A percentile compares a stretch with the other conserved stretches of the same genome.
These are phyloP conservation scores for Colletotrichum noveboracense DNA, from an alignment of 2,329 filamentous ascomycete genomes.

Conservation along the genomic window DNA sequence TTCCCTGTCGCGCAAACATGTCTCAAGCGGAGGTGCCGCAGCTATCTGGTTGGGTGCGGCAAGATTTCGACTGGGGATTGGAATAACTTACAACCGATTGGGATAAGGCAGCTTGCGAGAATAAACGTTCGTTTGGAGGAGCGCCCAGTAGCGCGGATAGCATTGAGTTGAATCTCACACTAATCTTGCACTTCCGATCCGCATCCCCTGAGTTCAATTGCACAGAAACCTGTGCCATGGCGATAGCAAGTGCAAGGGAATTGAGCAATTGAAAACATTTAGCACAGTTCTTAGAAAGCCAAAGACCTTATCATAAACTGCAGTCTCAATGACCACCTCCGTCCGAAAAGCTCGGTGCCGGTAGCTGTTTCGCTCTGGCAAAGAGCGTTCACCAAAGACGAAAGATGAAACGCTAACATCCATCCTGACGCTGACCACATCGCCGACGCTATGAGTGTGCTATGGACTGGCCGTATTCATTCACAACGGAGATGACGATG, in stretches of 20 bases:
- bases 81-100: neutral
- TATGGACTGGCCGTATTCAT: neutral
- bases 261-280: neutral
- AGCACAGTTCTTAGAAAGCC: neutral
- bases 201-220: neutral
- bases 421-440: neutral
- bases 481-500: neutral
- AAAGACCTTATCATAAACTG: neutral
- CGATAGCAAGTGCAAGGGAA: neutral
- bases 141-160: neutral
- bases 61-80: neutral
- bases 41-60: neutral
- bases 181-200: neutral
- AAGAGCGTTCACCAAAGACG: neutral
- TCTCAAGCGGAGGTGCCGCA: neutral
- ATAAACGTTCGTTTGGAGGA: neutral
- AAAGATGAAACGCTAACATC: neutral
- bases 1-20: neutral
- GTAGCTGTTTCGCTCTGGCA: neutral
- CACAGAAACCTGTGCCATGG: accelerated
- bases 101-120: neutral
- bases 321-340: neutral
- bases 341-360: accelerated
- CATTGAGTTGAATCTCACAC: neutral
- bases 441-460: neutral